These are phyloP conservation scores for Astraeus odoratus DNA, from an alignment of 768 basidiomycete species.

Conservation along the genomic window DNA sequence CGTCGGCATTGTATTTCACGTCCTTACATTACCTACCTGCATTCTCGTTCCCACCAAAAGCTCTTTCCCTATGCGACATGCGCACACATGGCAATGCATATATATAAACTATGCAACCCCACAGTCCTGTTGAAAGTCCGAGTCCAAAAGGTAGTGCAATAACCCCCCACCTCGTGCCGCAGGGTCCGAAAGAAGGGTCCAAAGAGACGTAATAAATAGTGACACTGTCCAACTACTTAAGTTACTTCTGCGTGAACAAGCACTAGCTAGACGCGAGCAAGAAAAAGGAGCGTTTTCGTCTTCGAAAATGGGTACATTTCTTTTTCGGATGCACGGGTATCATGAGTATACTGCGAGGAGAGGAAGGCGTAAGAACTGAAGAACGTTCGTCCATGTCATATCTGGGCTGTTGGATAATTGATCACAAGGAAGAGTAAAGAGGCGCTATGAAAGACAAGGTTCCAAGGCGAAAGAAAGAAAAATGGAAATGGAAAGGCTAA, in stretches of 20 bases:
- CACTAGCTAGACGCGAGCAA: not conserved
- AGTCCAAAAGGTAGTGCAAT: no score
- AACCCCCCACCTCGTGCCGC: no score
- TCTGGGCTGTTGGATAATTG: slow-evolving; percentile 27
- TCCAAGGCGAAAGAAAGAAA: not conserved
- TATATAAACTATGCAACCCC: slow-evolving; percentile 9
- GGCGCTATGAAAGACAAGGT: not conserved
- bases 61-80: slow-evolving; percentile 31
- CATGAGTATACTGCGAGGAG: slow-evolving; percentile 41
- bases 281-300: slow-evolving; percentile 14
- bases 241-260: slow-evolving; percentile 1
- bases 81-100: slow-evolving; percentile 10
- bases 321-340: slow-evolving; percentile 47
- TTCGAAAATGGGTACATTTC: slow-evolving; percentile 35
- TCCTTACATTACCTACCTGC: slow-evolving; percentile 15
- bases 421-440: slow-evolving; percentile 15
- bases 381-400: not conserved
- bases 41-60: slow-evolving; percentile 25
- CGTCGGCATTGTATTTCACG: slow-evolving; percentile 17
- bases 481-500: not conserved
- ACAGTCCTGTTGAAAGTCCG: no score
- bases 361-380: not conserved
- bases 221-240: no score
- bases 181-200: no score
- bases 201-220: no score